phyloP scores from a whole-genome alignment of 1,284 basidiomycete genomes.

The Cutaneotrichosporon cutaneum region DNA sequence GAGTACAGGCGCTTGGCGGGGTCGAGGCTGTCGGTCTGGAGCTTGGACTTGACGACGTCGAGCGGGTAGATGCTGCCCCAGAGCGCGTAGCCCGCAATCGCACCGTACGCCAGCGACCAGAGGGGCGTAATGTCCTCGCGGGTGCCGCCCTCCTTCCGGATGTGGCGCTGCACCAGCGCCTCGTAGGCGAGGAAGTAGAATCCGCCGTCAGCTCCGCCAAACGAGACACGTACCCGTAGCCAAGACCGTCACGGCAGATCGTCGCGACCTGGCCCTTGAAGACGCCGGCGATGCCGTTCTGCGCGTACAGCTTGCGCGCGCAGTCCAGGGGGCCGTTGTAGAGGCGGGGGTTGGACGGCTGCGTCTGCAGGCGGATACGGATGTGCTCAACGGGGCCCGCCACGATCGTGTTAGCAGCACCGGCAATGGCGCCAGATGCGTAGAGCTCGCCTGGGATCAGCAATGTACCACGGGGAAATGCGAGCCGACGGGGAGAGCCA shows the following conservation, averaged over 20 bases:
- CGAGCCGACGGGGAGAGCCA: too few species aligned
- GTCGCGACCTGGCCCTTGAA: constrained; percentile 94
- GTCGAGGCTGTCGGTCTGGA: constrained; percentile 89
- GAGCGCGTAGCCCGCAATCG: constrained; percentile 62
- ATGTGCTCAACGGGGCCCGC: constrained; percentile 97
- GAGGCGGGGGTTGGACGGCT: constrained; percentile 65
- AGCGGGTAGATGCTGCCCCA: constrained; percentile 76
- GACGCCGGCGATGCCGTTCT: constrained; percentile 73
- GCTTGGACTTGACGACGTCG: constrained; percentile 91
- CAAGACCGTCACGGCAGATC: constrained; percentile 77
- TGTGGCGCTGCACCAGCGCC: constrained; percentile 81
- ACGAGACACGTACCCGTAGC: constrained; percentile 61
- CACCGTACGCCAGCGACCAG: constrained; percentile 79
- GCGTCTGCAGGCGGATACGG: constrained; percentile 90
- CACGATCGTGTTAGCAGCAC: constrained; percentile 85
- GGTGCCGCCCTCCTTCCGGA: constrained; percentile 65
- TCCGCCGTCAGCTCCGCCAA: constrained; percentile 23
- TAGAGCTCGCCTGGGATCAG: constrained; percentile 77
- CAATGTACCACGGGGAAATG: too few species aligned
- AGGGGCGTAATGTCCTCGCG: constrained; percentile 73
- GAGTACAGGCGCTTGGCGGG: constrained; percentile 72
- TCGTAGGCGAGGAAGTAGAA: constrained; percentile 93
- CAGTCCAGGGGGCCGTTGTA: constrained; percentile 86
- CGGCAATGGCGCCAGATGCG: constrained; percentile 75
- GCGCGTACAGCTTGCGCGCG: constrained; percentile 69